Percentiles rank a stretch among this genome's conserved stretches.
These are phyloP conservation scores for Suillus decipiens DNA, from an alignment of 768 basidiomycete species.

Conservation along the genomic window DNA sequence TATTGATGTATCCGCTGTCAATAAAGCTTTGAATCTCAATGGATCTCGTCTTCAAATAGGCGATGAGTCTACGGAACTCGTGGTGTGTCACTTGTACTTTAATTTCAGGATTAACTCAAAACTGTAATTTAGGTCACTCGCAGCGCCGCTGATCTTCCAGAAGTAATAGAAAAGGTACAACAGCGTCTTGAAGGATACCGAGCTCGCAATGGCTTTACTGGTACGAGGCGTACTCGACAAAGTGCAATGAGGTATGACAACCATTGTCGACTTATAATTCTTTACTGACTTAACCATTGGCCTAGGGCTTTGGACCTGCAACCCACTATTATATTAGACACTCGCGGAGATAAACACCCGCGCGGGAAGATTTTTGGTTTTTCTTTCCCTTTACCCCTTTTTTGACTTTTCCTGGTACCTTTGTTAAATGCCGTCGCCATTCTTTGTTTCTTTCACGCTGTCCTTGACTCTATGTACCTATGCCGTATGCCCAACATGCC, in stretches of 20 bases:
- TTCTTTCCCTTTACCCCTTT: constrained; percentile 21
- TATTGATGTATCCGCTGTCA: constrained; percentile 34
- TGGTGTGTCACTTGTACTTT: not conserved
- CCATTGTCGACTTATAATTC: not conserved
- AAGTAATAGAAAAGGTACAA: constrained; percentile 31
- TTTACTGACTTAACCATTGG: constrained; percentile 9
- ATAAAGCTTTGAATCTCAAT: constrained; percentile 43
- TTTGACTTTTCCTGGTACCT: constrained; percentile 19
- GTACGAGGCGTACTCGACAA: constrained; percentile 23
- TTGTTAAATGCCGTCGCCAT: not conserved
- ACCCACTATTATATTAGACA: constrained; percentile 29
- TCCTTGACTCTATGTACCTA: constrained; percentile 12
- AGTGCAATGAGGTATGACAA: constrained; percentile 25
- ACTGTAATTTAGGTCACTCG: constrained; percentile 26
- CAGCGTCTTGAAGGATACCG: constrained; percentile 28
- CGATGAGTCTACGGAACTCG: constrained; percentile 42
- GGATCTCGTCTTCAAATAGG: constrained; percentile 39
- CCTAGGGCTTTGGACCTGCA: constrained; percentile 28
- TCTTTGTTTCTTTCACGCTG: not conserved
- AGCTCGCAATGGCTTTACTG: constrained; percentile 17
- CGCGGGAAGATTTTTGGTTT: constrained; percentile 16
- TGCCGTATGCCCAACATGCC: constrained; percentile 6
- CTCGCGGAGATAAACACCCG: constrained; percentile 1
- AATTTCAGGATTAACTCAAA: not conserved
- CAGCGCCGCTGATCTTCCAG: constrained; percentile 35